Base-by-base conservation (phyloP, 192 early-diverging fungal species). In the Coemansia sp. region DNA sequence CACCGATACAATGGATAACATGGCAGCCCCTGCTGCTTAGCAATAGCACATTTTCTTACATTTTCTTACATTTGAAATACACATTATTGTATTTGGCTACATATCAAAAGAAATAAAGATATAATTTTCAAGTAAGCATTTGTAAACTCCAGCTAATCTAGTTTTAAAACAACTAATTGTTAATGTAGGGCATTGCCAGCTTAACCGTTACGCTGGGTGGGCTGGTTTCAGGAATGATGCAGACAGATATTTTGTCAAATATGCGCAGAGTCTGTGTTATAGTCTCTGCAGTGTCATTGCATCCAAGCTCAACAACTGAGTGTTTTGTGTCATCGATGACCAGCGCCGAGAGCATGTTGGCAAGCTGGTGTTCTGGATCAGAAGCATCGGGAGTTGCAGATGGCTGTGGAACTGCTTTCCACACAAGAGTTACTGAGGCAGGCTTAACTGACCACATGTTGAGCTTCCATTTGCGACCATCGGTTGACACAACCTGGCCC, bases 231-330 rank as follows among this genome's bases (percentile, higher is more conserved):
- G 75, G 63, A 15, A 55, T 22, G 4, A 78, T 37, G 22, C 62
- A 68, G 10, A 98, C 92, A 43, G 85, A 83, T 10, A 96, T 88
- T 70, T 89, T 89, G 66, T 85, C 75, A 76, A 98, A 98, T 15
- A 96, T 73, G 55, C 86, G 83, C 6, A 96, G 83, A 38, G 63
- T 81, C 5, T 84, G 63, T 22, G 67, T 78, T 14, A 76, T 57
- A 9, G 53, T 56, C 38, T 83, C 81, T 4, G 64, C 67, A 39
- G 53, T 38, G 10, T 14, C 19, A 27, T 65, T 62, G n/a, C 47
- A 60, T 2, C 67, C 27, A 8, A 75, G 39, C 3, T 66, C 63
- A 67, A 72, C 39, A 60, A 72, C 49, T 74, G 60, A 41, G 59
- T 67, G 49, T 43, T 54, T 49, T 15, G 63, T 14, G 62, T 62